Conservation (phyloP, 2,329 filamentous ascomycete species). For the Chalaropsis thielavioides region DNA sequence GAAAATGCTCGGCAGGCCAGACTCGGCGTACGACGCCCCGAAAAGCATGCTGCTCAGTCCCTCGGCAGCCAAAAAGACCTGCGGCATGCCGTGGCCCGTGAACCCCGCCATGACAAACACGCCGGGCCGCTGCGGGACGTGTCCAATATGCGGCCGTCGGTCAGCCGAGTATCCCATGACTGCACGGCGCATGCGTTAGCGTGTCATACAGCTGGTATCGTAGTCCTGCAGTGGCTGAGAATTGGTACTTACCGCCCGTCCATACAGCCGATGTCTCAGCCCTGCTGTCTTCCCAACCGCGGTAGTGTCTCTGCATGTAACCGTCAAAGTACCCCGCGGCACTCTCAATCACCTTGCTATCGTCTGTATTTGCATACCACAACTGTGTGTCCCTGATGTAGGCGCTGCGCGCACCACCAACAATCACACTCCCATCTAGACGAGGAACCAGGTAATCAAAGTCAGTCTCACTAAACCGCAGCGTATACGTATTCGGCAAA, state of each 20-base stretch:
- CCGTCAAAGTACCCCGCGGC: constrained; percentile 22
- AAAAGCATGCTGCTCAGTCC: constrained; percentile 30
- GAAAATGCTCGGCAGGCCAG: constrained; percentile 17
- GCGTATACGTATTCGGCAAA: background rate
- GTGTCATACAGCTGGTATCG: background rate
- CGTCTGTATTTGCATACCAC: constrained; percentile 24
- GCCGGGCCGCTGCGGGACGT: constrained; percentile 27
- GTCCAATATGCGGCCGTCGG: constrained; percentile 31
- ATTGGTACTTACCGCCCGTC: constrained; percentile 20
- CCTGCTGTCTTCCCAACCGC: constrained; percentile 33
- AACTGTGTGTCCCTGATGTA: constrained; percentile 25
- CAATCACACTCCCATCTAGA: constrained; percentile 18
- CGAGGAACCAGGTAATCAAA: constrained; percentile 22
- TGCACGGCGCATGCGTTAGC: constrained; percentile 12
- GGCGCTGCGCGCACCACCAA: constrained; percentile 19
- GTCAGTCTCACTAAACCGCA: constrained; percentile 20
- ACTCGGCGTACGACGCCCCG: constrained; percentile 24
- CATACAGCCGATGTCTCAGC: constrained; percentile 25
- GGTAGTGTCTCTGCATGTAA: constrained; percentile 35
- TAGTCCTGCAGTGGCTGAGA: background rate
- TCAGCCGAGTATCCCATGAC: constrained; percentile 33
- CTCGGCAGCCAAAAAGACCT: constrained; percentile 29
- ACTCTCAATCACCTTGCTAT: constrained; percentile 30
- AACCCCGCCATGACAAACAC: constrained; percentile 36
- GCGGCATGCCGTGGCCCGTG: constrained; percentile 37